Conservation (phyloP, 768 basidiomycete species). For the Mycena epipterygia region DNA sequence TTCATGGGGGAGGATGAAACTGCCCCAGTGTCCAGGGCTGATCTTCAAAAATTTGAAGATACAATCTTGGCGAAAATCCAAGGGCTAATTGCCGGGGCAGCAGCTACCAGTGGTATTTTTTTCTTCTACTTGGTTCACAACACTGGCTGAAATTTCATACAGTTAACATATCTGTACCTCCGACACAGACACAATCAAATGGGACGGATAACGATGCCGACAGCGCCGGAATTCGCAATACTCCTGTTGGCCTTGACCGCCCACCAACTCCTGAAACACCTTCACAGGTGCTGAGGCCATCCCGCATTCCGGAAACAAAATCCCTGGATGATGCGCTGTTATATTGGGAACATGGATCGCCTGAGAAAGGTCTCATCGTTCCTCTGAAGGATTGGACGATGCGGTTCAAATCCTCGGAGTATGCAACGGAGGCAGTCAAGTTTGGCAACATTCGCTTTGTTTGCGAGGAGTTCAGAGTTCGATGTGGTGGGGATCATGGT, state of each 20-base stretch:
- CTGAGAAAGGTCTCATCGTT: conserved; percentile 28
- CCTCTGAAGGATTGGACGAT: conserved; percentile 32
- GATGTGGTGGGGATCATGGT: no score
- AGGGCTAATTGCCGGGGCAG: not conserved
- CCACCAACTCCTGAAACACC: no score
- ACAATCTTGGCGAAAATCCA: not conserved
- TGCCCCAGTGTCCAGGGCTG: conserved; percentile 15
- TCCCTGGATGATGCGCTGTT: conserved; percentile 35
- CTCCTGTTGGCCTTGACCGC: no score
- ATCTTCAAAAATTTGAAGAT: conserved; percentile 16
- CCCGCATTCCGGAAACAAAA: no score
- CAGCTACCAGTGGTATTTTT: not conserved
- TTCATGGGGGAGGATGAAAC: conserved; percentile 38
- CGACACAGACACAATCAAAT: no score
- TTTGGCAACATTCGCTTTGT: conserved; percentile 19
- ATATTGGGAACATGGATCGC: conserved; percentile 34
- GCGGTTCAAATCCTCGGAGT: conserved; percentile 23
- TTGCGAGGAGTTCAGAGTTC: conserved; percentile 6
- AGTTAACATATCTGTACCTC: no score
- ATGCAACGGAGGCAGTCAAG: conserved; percentile 23
- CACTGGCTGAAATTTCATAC: no score
- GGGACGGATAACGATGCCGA: no score
- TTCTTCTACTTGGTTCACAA: conserved; percentile 20
- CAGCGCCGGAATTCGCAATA: no score
- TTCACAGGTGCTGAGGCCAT: no score